Evolutionary conservation across 306 rosid genomes (phyloP).

Genomic region (Dalbergia oliveri): DNA sequence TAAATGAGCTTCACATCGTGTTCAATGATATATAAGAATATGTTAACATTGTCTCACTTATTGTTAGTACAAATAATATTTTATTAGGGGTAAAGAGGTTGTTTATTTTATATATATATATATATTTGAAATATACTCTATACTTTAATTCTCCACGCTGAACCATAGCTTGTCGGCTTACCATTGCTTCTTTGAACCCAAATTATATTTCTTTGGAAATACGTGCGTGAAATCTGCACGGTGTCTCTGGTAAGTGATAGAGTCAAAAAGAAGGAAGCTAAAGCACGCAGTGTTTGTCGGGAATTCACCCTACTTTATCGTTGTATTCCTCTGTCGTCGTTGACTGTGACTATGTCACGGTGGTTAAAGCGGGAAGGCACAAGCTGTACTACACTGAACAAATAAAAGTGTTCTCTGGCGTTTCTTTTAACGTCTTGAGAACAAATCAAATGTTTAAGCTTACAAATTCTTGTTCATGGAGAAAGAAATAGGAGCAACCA

Average conservation of each 20-base stretch:
- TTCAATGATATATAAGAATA: no score
- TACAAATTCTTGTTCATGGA: neutral
- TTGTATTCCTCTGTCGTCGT: neutral
- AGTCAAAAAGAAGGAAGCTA: neutral
- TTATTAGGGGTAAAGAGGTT: no score
- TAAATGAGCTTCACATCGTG: no score
- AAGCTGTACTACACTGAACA: neutral
- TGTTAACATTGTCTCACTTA: no score
- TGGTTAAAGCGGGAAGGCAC: slow-evolving; percentile 9
- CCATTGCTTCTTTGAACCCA: neutral
- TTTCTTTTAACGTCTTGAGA: slow-evolving; percentile 43
- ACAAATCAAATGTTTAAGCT: slow-evolving; percentile 30
- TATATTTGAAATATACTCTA: no score
- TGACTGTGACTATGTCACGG: neutral
- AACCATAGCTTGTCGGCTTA: neutral
- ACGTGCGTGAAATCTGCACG: neutral
- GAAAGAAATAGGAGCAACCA: neutral
- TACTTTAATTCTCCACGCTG: neutral
- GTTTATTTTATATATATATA: no score
- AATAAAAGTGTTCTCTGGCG: slow-evolving; percentile 16
- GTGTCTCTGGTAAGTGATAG: neutral
- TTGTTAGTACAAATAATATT: no score
- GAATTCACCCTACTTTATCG: slow-evolving; percentile 23
- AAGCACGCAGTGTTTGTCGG: slow-evolving; percentile 32
- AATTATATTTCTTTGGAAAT: neutral